Evolutionary conservation across 1,284 basidiomycete genomes (phyloP).

Genomic region (Sporisorium reilianum): DNA sequence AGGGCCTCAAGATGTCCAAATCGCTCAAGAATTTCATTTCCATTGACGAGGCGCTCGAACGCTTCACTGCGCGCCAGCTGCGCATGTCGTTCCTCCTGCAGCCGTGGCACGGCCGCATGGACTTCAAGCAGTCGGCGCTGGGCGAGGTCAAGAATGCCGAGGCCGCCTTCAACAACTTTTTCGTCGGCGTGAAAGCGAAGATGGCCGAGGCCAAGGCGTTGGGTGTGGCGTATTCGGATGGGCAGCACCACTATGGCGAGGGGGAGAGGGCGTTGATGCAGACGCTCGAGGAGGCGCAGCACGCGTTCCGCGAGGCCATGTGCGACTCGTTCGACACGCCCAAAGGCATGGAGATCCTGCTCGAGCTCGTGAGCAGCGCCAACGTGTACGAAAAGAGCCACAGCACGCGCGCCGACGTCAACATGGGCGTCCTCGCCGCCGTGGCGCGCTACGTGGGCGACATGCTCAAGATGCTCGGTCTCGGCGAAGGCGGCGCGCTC

Average conservation of each 20-base stretch:
- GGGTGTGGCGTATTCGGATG: constrained; percentile 71
- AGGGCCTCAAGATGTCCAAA: constrained; percentile 99
- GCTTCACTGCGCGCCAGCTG: constrained; percentile 87
- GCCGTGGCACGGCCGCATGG: constrained; percentile 90
- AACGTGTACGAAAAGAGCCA: constrained; percentile 82
- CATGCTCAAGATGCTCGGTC: constrained; percentile 94
- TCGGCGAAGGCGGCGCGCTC: constrained; percentile 78
- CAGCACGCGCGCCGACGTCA: constrained; percentile 71
- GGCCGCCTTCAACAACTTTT: constrained; percentile 93
- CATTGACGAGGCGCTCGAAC: constrained; percentile 92
- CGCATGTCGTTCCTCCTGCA: constrained; percentile 94
- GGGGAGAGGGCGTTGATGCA: constrained; percentile 54
- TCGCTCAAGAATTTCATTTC: constrained; percentile 99
- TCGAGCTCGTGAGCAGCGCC: constrained; percentile 86
- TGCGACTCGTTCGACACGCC: constrained; percentile 99
- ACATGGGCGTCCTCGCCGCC: constrained; percentile 79
- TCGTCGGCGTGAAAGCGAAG: constrained; percentile 86
- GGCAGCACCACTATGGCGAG: constrained; percentile 70
- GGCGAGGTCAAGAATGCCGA: constrained; percentile 90
- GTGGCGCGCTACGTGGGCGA: constrained; percentile 86
- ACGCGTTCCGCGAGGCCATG: constrained; percentile 85
- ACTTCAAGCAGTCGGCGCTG: constrained; percentile 89
- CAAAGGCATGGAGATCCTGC: constrained; percentile 80
- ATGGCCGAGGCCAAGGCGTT: constrained; percentile 69
- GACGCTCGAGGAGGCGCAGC: constrained; percentile 82